Base-by-base conservation (phyloP, 2,329 filamentous ascomycete species). In the Pseudogymnoascus verrucosus region DNA sequence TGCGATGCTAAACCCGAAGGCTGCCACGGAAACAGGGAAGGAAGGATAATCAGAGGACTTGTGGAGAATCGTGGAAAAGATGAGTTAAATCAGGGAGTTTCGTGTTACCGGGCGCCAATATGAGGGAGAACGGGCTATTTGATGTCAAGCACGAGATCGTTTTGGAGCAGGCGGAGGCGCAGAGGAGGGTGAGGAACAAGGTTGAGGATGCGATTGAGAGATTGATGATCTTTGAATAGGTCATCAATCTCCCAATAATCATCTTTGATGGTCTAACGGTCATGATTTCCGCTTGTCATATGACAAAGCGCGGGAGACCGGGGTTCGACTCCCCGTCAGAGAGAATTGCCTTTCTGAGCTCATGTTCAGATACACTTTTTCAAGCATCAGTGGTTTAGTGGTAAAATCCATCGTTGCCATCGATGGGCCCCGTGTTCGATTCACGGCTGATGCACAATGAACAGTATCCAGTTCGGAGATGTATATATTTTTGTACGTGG, bases 171-270 rank as follows among this genome's bases (percentile, higher is more conserved):
- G 37, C 37, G 6, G 37, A 39, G n/a, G n/a, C 14, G 37, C 37
- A 34, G 87, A 89, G 71, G 82, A 82, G 42, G 82, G 89, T 8
- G 90, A 84, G 95, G 71, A 85, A 81, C 71, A 87, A 87, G 74
- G 84, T 99, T 7, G 89, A 99, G 74, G 83, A 83, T 61, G 80
- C 77, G 7, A 73, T 82, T 62, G 70, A 73, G 23, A 74, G 74
- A 26, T 28, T 28, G 28, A 28, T 28, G 28, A 28, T 28, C 28
- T 28, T 28, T 28, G 28, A 28, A 28, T 28, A 28, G 28, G 28
- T 28, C 6, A 28, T 28, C 28, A 28, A 28, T 28, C 8, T 28
- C 28, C 28, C 28, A 28, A 28, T 28, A 28, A 28, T 28, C 28
- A 62, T 71, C 70, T 70, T 70, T 70, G 69, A 73, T 73, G 71